Evolutionary conservation across 495 filamentous ascomycete genomes (phyloP), one percentile per base, ranked within the genome.

Genomic region (Tetracladium setigerum): DNA sequence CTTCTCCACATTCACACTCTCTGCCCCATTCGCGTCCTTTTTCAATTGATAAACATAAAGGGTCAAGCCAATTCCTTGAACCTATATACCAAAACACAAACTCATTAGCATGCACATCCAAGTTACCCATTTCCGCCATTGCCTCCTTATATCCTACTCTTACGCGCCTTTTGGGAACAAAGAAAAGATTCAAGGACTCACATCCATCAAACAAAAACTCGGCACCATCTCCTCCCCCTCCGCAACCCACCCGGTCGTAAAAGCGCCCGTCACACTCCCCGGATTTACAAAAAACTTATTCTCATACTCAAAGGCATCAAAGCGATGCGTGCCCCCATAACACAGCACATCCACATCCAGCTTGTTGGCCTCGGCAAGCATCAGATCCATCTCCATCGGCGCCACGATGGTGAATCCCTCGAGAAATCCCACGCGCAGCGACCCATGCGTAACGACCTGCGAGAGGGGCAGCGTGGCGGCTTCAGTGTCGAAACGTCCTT

Each of bases 141-240:
- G 3, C 22, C 22, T 27, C 22, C 7, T 27, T 7, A 27, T 3
- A 3, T 27, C 22, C 22, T 27, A 27, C 22, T 7, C 22, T 27
- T 27, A 3, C 22, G 7, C 22, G 3, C 22, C 22, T 27, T 27
- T 27, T 7, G 3, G 3, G 3, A 27, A 27, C 7, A 7, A 27
- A 3, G 22, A 7, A 27, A 38, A 30, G 24, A 48, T 7, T 27
- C 22, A 27, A 27, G 22, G 41, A 86, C 87, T 72, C 61, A 96
- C 92, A 78, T 99, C 94, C 92, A 99, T 97, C 67, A 99, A 67
- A 64, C 92, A 95, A 67, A 99, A 99, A 62, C 94, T 97, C 40
- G 92, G 92, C 46, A 83, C 82, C 47, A 86, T 84, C 32, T 94
- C 87, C 62, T 95, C 90, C 15, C 76, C 82, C 12, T 53, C 57